phyloP scores from a whole-genome alignment of 164 flowering plant genomes.

The Vitis rotundifolia region DNA sequence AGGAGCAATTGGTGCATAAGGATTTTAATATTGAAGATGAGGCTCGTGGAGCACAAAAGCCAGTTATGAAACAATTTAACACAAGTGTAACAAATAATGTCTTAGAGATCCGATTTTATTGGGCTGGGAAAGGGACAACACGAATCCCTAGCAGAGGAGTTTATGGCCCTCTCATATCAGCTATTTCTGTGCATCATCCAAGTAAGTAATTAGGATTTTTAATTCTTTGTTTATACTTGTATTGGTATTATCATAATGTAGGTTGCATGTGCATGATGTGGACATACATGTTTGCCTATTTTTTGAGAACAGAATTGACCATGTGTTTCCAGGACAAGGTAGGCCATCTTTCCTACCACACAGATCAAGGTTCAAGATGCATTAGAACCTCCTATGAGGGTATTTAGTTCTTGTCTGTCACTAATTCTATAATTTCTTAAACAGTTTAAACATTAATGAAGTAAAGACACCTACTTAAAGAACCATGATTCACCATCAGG shows the following conservation, averaged over 20 bases:
- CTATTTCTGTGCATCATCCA: constrained; percentile 46
- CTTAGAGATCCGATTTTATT: constrained; percentile 48
- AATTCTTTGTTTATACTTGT: background rate
- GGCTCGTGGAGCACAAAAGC: constrained; percentile 42
- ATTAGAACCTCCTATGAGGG: no score
- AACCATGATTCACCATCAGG: no score
- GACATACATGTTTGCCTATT: no score
- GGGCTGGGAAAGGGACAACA: constrained; percentile 66
- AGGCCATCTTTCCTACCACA: no score
- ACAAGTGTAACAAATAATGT: constrained; percentile 35
- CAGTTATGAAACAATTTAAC: constrained; percentile 22
- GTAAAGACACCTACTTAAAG: no score
- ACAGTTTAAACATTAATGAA: no score
- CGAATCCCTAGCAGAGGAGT: constrained; percentile 55
- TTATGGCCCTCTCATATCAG: constrained; percentile 66
- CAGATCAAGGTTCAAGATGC: no score
- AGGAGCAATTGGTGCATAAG: constrained; percentile 43
- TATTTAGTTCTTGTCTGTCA: no score
- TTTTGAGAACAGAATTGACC: no score
- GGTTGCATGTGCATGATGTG: background rate
- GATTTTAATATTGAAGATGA: constrained; percentile 52
- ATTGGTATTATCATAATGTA: background rate
- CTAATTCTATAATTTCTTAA: no score
- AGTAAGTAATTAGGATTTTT: constrained; percentile 28
- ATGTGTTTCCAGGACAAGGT: no score